phyloP scores from a whole-genome alignment of 2,329 filamentous ascomycete genomes.

The Gnomoniopsis sp. region DNA sequence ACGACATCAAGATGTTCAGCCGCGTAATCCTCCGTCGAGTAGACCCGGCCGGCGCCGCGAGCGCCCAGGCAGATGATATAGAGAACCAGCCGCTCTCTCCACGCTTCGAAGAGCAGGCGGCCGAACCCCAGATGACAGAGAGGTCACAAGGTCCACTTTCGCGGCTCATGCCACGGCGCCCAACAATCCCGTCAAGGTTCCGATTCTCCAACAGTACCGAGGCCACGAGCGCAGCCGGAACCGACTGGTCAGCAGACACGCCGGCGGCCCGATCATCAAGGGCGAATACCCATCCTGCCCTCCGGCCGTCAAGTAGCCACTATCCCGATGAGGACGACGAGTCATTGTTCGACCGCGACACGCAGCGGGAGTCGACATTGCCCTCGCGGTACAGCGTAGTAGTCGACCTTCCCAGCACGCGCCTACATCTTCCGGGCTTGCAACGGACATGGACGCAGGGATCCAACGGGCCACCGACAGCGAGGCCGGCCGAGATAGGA shows the following conservation, averaged over 20 bases:
- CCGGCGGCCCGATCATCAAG: slow-evolving; percentile 9
- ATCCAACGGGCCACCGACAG: slow-evolving; percentile 28
- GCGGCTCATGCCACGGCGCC: slow-evolving; percentile 23
- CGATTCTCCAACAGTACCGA: slow-evolving; percentile 23
- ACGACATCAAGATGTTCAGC: slow-evolving; percentile 14
- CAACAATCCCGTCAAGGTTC: slow-evolving; percentile 24
- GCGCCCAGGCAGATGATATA: slow-evolving; percentile 8
- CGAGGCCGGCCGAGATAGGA: slow-evolving; percentile 19
- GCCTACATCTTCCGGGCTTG: slow-evolving; percentile 39
- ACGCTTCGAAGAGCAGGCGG: neutral
- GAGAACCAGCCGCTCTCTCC: slow-evolving; percentile 17
- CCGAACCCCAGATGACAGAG: slow-evolving; percentile 27
- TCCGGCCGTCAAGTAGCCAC: slow-evolving; percentile 25
- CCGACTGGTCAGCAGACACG: slow-evolving; percentile 10
- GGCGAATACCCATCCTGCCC: slow-evolving; percentile 2
- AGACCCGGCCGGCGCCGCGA: slow-evolving; percentile 7
- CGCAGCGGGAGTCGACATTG: slow-evolving; percentile 35
- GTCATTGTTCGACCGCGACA: slow-evolving; percentile 42
- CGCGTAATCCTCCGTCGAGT: slow-evolving; percentile 15
- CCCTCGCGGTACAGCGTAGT: slow-evolving; percentile 23
- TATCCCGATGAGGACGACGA: slow-evolving; percentile 23
- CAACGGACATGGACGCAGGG: slow-evolving; percentile 35
- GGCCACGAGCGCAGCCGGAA: slow-evolving; percentile 10
- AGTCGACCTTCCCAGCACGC: slow-evolving; percentile 34
- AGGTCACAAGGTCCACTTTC: slow-evolving; percentile 21